A percentile compares a stretch with the other conserved stretches of the same genome.
Conservation (phyloP, 805 yeast genomes). For the Candida qinlingensis region DNA sequence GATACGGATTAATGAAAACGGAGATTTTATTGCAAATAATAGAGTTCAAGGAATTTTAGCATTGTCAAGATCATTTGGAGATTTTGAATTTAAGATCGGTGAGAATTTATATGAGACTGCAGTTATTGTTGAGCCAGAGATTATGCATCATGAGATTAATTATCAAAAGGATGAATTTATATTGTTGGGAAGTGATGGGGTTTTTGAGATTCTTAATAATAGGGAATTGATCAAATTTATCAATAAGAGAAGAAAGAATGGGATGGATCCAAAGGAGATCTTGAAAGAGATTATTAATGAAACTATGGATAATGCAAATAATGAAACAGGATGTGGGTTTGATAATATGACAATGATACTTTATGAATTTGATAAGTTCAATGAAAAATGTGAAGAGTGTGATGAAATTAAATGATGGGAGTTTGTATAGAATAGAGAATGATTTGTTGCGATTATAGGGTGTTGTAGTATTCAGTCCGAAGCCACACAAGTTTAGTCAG, state of each 20-base stretch:
- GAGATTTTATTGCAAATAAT: slow-evolving; percentile 89
- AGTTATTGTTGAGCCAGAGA: slow-evolving; percentile 77
- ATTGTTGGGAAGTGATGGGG: slow-evolving; percentile 77
- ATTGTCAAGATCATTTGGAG: slow-evolving; percentile 85
- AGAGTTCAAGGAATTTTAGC: slow-evolving; percentile 96
- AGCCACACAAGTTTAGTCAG: too few relatives aligned
- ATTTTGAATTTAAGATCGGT: slow-evolving; percentile 46
- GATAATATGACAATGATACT: slow-evolving; percentile 58
- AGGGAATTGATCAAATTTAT: slow-evolving; percentile 47
- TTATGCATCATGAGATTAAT: slow-evolving; percentile 46
- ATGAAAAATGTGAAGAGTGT: too few relatives aligned
- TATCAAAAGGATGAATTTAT: slow-evolving; percentile 54
- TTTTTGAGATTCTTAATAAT: slow-evolving; percentile 70
- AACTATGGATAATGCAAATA: slow-evolving; percentile 60
- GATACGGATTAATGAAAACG: slow-evolving; percentile 86
- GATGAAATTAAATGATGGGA: too few relatives aligned
- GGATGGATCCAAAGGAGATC: slow-evolving; percentile 54
- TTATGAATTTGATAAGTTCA: slow-evolving; percentile 2
- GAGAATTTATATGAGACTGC: slow-evolving; percentile 47
- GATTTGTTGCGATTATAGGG: too few relatives aligned
- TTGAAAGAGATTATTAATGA: slow-evolving; percentile 56
- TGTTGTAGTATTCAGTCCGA: too few relatives aligned
- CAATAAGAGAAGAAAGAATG: slow-evolving; percentile 51
- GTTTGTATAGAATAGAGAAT: too few relatives aligned
- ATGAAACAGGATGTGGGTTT: slow-evolving; percentile 72